Percentiles rank a stretch among this genome's conserved stretches.
Evolutionary conservation across 805 yeast genomes (phyloP).

Genomic region (Yueomyces sp.): DNA sequence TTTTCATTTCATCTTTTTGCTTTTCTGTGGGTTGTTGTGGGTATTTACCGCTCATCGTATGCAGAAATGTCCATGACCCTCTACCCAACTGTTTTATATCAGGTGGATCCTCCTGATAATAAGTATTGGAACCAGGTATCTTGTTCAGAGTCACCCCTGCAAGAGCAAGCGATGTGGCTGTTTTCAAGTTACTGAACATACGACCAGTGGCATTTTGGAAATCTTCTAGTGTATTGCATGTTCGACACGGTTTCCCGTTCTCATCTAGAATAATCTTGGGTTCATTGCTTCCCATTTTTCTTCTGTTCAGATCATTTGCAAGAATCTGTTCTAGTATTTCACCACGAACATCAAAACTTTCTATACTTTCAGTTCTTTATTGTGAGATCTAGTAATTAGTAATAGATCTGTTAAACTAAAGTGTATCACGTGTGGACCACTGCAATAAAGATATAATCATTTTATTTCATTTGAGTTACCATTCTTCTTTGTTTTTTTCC

Average conservation of each 20-base stretch:
- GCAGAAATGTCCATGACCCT: slow-evolving; percentile 87
- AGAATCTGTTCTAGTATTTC: too few relatives aligned
- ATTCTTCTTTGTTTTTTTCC: too few relatives aligned
- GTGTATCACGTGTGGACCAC: too few relatives aligned
- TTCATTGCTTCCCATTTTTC: neutral
- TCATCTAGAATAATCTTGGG: slow-evolving; percentile 50
- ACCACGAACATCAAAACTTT: too few relatives aligned
- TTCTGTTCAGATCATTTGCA: too few relatives aligned
- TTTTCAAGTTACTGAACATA: slow-evolving; percentile 1
- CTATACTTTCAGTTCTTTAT: too few relatives aligned
- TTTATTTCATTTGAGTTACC: too few relatives aligned
- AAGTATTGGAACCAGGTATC: slow-evolving; percentile 18
- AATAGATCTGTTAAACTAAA: too few relatives aligned
- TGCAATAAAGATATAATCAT: too few relatives aligned
- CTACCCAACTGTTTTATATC: slow-evolving; percentile 72
- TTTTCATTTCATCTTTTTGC: slow-evolving; percentile 59
- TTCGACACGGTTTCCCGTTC: slow-evolving; percentile 94
- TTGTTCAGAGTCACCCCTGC: slow-evolving; percentile 3
- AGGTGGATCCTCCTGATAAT: slow-evolving; percentile 59
- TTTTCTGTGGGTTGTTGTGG: slow-evolving; percentile 53
- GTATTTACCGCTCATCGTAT: slow-evolving; percentile 79
- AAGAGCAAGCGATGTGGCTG: neutral
- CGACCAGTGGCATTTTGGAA: slow-evolving; percentile 47
- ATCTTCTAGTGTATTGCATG: slow-evolving; percentile 74
- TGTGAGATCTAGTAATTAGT: too few relatives aligned